These are phyloP conservation scores for Colletotrichum sp. DNA, from an alignment of 2,329 filamentous ascomycete species.

Conservation along the genomic window DNA sequence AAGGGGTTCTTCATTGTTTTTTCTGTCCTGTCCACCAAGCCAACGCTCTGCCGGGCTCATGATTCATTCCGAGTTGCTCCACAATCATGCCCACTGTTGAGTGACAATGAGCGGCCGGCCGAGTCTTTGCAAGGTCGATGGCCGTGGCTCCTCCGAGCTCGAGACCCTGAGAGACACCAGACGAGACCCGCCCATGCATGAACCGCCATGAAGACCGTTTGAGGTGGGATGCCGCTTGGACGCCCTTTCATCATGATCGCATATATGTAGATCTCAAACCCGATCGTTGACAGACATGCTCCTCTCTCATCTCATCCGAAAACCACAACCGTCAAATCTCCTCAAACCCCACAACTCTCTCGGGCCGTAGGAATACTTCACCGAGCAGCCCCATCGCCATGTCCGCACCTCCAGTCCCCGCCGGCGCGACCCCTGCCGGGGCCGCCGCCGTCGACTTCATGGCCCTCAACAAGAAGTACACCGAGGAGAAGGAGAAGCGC, in stretches of 20 bases:
- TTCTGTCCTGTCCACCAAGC: neutral
- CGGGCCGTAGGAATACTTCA: neutral
- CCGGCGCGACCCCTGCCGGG: neutral
- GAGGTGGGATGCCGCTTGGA: neutral
- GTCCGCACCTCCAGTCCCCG: neutral
- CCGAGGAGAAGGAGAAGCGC: constrained; percentile 37
- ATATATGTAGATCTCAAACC: neutral
- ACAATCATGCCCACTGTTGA: neutral
- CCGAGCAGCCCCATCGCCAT: neutral
- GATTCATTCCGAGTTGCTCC: neutral
- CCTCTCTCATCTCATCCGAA: neutral
- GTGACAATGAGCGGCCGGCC: neutral
- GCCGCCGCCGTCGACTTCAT: constrained; percentile 13
- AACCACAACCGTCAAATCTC: neutral
- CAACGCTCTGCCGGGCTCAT: neutral
- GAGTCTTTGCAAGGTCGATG: neutral
- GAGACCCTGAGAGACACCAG: neutral
- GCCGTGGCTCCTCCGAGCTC: neutral
- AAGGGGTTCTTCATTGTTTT: neutral
- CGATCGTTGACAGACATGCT: neutral
- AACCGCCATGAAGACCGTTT: neutral
- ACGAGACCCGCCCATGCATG: neutral
- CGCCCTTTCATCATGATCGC: neutral
- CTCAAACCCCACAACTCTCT: neutral
- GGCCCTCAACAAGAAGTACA: constrained; percentile 33